These are phyloP conservation scores for Silene uniflora DNA, from an alignment of 148 eudicot genomes.

Conservation along the genomic window DNA sequence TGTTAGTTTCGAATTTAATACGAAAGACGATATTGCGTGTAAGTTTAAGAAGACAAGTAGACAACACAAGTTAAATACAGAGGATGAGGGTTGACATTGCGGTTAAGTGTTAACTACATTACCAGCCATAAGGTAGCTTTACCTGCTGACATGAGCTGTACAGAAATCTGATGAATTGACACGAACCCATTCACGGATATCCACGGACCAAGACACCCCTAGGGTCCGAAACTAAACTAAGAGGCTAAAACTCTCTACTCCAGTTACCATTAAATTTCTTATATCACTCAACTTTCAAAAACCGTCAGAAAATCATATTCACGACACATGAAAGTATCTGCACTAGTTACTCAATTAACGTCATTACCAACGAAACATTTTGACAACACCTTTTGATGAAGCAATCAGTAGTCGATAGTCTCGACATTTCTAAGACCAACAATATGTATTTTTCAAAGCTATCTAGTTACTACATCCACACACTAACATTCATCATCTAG, in stretches of 20 bases:
- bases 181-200: neutral
- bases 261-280: neutral
- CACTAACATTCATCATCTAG: neutral
- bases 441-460: neutral
- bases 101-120: too few species aligned
- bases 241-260: neutral
- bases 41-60: neutral
- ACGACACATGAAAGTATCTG: neutral
- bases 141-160: neutral
- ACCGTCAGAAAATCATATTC: too few species aligned
- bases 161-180: neutral
- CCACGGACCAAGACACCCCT: neutral
- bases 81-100: too few species aligned
- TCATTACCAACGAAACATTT: neutral
- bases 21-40: neutral
- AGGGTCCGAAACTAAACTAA: neutral
- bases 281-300: neutral
- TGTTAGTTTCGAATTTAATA: neutral
- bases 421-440: neutral
- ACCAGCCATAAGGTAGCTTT: too few species aligned
- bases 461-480: neutral
- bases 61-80: too few species aligned
- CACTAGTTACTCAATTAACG: too few species aligned
- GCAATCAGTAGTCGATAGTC: neutral
- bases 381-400: neutral